These are phyloP conservation scores for Botrytis porri DNA, from an alignment of 2,329 filamentous ascomycete genomes.

Conservation along the genomic window DNA sequence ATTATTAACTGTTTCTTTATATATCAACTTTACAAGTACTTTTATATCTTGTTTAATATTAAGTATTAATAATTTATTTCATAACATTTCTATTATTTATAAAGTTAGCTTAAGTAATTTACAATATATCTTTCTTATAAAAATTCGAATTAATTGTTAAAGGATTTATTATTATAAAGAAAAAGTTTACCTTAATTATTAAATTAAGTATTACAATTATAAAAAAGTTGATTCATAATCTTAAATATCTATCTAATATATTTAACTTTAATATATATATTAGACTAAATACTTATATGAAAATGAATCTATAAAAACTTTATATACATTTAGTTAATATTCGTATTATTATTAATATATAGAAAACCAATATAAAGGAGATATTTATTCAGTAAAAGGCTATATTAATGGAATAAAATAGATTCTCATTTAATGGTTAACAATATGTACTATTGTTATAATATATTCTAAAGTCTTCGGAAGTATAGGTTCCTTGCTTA, in stretches of 20 bases:
- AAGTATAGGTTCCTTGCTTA: conserved; percentile 3
- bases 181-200: background rate
- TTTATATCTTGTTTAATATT: background rate
- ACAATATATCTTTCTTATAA: background rate
- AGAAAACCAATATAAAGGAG: background rate
- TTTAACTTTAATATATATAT: background rate
- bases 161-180: background rate
- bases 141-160: background rate
- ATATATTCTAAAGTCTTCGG: background rate
- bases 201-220: background rate
- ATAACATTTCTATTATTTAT: background rate
- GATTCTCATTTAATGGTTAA: background rate
- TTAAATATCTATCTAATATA: background rate
- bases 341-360: background rate
- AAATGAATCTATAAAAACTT: background rate
- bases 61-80: background rate
- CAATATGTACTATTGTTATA: background rate
- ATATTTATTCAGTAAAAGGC: background rate
- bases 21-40: background rate
- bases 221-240: background rate
- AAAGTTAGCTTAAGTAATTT: background rate
- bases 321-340: background rate
- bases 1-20: background rate
- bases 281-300: background rate
- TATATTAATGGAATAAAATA: background rate